A percentile compares a stretch with the other conserved stretches of the same genome.
Evolutionary conservation across 192 early-diverging fungal genomes (phyloP).

Genomic region (Piromyces sp.): DNA sequence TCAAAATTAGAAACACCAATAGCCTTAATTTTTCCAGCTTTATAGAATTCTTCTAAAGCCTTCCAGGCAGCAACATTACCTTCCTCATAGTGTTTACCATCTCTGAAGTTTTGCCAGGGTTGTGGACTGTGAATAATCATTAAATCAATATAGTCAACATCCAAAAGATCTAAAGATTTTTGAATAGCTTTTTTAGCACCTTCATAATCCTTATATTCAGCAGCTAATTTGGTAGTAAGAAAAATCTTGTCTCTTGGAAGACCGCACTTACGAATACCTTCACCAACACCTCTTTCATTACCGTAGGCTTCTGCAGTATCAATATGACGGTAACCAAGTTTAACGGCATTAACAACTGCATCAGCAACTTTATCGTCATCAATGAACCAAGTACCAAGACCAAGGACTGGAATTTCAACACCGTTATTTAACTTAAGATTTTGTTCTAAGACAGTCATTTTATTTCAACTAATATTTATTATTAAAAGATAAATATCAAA

Average conservation of each 20-base stretch:
- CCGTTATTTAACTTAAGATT: slow-evolving; percentile 9
- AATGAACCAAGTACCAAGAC: slow-evolving; percentile 21
- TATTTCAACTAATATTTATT: too few relatives aligned
- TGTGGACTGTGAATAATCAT: slow-evolving; percentile 45
- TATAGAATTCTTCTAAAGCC: too few relatives aligned
- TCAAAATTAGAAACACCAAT: too few relatives aligned
- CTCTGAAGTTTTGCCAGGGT: too few relatives aligned
- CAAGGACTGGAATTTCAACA: slow-evolving; percentile 13
- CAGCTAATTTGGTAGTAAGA: slow-evolving; percentile 55
- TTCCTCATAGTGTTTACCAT: too few relatives aligned
- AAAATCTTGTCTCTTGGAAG: slow-evolving; percentile 32
- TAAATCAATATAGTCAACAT: slow-evolving; percentile 37
- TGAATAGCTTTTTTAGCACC: slow-evolving; percentile 27
- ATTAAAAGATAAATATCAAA: too few relatives aligned
- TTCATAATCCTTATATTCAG: slow-evolving; percentile 31
- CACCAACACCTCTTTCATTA: slow-evolving; percentile 5
- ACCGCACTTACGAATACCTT: slow-evolving; percentile 3
- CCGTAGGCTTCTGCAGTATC: slow-evolving; percentile 23
- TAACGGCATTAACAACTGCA: slow-evolving; percentile 18
- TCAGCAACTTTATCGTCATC: slow-evolving; percentile 14
- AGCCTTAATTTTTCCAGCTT: too few relatives aligned
- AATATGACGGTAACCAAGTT: slow-evolving; percentile 36
- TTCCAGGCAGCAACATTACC: too few relatives aligned
- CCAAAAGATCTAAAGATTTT: slow-evolving; percentile 26
- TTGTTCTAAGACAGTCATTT: background rate